These are phyloP conservation scores for Phaeolepiota aurea DNA, from an alignment of 768 basidiomycete genomes.

Conservation along the genomic window DNA sequence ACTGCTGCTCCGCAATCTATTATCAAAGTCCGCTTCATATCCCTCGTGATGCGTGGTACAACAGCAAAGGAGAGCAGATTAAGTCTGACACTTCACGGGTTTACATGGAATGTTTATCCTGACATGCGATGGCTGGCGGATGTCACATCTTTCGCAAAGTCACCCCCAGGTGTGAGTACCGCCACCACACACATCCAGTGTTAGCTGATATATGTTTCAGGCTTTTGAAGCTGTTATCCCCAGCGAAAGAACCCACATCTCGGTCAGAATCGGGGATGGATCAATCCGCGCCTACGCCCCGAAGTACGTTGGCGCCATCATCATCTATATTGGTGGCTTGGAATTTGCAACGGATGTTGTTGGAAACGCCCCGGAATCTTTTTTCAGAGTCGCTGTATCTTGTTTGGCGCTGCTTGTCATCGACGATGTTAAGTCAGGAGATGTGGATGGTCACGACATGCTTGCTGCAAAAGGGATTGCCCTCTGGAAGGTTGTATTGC, in stretches of 20 bases:
- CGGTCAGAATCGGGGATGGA: slow-evolving; percentile 56
- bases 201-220: slow-evolving; percentile 18
- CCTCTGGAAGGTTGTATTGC: slow-evolving; percentile 64
- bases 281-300: slow-evolving; percentile 56
- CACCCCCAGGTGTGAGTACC: slow-evolving; percentile 80
- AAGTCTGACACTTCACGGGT: slow-evolving; percentile 52
- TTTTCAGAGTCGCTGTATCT: slow-evolving; percentile 39
- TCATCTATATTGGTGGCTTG: slow-evolving; percentile 55
- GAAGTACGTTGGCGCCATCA: slow-evolving; percentile 54
- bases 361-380: slow-evolving; percentile 52
- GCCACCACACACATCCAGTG: not conserved
- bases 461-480: slow-evolving; percentile 22
- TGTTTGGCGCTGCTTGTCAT: slow-evolving; percentile 39
- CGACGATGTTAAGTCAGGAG: slow-evolving; percentile 18
- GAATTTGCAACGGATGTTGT: slow-evolving; percentile 69
- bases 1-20: slow-evolving; percentile 37
- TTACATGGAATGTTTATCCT: slow-evolving; percentile 54
- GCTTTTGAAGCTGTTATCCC: slow-evolving; percentile 92
- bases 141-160: slow-evolving; percentile 56
- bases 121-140: slow-evolving; percentile 59
- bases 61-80: slow-evolving; percentile 74
- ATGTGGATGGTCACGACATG: not conserved
- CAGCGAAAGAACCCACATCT: slow-evolving; percentile 71
- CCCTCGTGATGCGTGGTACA: slow-evolving; percentile 49
- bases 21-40: slow-evolving; percentile 60